Evolutionary conservation across 805 yeast genomes (phyloP), one percentile per base, ranked within the genome.

Genomic region (Candida chilensis): DNA sequence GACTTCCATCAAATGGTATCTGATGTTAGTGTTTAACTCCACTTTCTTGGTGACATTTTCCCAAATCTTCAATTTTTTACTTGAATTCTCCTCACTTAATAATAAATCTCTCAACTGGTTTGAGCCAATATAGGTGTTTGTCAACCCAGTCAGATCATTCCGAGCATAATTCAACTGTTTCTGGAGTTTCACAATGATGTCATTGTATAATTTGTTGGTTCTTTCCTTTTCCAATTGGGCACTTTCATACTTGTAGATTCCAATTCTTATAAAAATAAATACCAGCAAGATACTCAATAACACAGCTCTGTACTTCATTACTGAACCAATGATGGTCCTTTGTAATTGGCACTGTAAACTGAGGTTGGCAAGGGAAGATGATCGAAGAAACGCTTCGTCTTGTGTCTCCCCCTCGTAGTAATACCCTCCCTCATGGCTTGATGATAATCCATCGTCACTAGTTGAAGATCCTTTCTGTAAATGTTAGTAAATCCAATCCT

Each of bases 91-190:
- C 26, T 50, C 50, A 13, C 56, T 45, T 12, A 81, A 54, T 26
- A 78, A 62, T 34, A 73, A 66, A 47, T 82, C 92, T 24, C 94
- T 64, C 16, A 84, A 58, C 45, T 82, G 92, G 27, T 78, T 78
- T 12, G 81, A 64, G 22, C 85, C 84, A 34, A 84, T 56, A 42
- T 65, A 80, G 7, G 62, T 47, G 19, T 49, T 60, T 25, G 57
- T 60, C 41, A 50, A 47, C 11, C 55, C 61, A 16, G 48, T 50
- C 28, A 39, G 36, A 16, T 62, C 64, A 9, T 34, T 34, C 27
- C 45, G 37, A 4, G 67, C 39, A 29, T 45, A 29, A 29, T 47
- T 48, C 4, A 65, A 57, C 38, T 70, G 78, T 14, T 54, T 57
- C 39, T 64, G 66, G 33, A 82, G 60, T 40, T 64, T 73, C 10